Conservation (phyloP, 768 basidiomycete species). For the Macrolepiota fuliginosa region DNA sequence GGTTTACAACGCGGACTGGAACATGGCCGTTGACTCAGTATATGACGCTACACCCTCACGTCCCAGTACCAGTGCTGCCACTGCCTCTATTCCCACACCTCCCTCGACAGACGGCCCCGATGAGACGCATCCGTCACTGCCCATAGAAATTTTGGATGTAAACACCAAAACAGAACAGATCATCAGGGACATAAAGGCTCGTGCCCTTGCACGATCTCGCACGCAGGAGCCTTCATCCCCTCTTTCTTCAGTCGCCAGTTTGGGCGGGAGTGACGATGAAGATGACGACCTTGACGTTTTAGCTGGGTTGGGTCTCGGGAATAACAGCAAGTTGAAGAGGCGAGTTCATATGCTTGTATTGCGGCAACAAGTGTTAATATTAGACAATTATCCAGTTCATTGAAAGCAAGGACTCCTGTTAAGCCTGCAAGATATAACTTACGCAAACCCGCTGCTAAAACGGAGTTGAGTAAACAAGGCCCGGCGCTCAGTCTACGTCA, state of each 20-base stretch:
- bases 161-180: conserved; percentile 51
- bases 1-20: conserved; percentile 6
- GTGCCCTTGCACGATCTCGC: conserved; percentile 43
- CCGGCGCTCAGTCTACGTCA: background rate
- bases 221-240: conserved; percentile 38
- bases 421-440: conserved; percentile 6
- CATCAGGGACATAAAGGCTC: conserved; percentile 65
- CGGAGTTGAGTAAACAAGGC: background rate
- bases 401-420: background rate
- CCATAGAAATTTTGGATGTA: conserved; percentile 25
- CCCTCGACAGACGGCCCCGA: conserved; percentile 21
- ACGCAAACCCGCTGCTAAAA: background rate
- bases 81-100: conserved; percentile 18
- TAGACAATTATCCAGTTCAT: background rate
- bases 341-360: background rate
- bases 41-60: conserved; percentile 1
- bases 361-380: background rate
- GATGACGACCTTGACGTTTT: conserved; percentile 11
- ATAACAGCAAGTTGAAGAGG: background rate
- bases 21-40: conserved; percentile 1
- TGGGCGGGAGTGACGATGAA: conserved; percentile 53
- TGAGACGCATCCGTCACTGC: conserved; percentile 14
- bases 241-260: conserved; percentile 35
- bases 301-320: background rate
- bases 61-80: background rate